A percentile compares a stretch with the other conserved stretches of the same genome.
Conservation (phyloP, 768 basidiomycete genomes). For the Collybia sp. region DNA sequence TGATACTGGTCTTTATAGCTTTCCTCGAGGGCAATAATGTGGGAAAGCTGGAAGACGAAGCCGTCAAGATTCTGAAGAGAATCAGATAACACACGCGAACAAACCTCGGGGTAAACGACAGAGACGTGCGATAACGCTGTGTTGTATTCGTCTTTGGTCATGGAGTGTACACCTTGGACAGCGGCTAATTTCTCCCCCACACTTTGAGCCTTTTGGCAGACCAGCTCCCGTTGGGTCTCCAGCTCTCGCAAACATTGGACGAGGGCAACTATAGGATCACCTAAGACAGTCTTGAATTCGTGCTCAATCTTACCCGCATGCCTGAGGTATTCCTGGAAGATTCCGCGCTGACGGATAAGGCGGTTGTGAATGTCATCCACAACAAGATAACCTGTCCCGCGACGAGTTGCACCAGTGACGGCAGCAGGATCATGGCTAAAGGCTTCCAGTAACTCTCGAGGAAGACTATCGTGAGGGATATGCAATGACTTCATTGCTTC, state of each 20-base stretch:
- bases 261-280: conserved; percentile 49
- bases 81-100: conserved; percentile 5
- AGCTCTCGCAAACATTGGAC: conserved; percentile 44
- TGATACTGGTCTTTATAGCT: conserved; percentile 79
- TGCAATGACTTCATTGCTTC: conserved; percentile 44
- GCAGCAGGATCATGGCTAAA: conserved; percentile 75
- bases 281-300: conserved; percentile 38
- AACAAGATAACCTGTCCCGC: conserved; percentile 60
- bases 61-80: conserved; percentile 1
- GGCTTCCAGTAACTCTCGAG: conserved; percentile 66
- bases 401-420: conserved; percentile 62
- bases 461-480: conserved; percentile 42
- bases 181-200: conserved; percentile 43
- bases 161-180: conserved; percentile 50
- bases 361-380: conserved; percentile 74
- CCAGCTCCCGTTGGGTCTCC: conserved; percentile 37
- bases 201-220: conserved; percentile 41
- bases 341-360: conserved; percentile 54
- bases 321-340: conserved; percentile 43
- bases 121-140: conserved; percentile 62
- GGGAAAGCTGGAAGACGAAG: conserved; percentile 47
- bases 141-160: conserved; percentile 64
- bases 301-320: conserved; percentile 12
- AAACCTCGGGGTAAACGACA: conserved; percentile 75
- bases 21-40: conserved; percentile 68